Percentiles rank a stretch among this genome's conserved stretches.
phyloP scores from a whole-genome alignment of 495 filamentous ascomycete species.

The Pyrenula aspistea region DNA sequence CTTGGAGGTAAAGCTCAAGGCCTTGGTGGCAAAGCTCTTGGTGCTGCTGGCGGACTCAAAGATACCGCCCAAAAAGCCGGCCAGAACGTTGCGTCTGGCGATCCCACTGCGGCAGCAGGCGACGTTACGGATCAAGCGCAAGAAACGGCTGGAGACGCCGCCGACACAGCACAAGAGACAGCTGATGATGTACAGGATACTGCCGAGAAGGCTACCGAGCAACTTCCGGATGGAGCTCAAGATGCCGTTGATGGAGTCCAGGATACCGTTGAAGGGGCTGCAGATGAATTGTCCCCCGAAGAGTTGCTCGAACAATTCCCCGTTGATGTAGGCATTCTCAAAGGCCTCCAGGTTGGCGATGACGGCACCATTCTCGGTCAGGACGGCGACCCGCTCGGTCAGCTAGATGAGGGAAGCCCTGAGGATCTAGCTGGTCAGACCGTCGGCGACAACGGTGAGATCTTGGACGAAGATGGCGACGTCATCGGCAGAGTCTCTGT shows the following conservation, averaged over 20 bases:
- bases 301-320: slow-evolving; percentile 8
- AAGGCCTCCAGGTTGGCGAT: slow-evolving; percentile 48
- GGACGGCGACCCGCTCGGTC: slow-evolving; percentile 17
- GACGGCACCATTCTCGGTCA: slow-evolving; percentile 27
- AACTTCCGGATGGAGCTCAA: slow-evolving; percentile 7
- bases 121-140: neutral
- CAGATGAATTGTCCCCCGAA: slow-evolving; percentile 5
- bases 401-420: slow-evolving; percentile 12
- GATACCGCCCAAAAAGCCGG: neutral
- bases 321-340: slow-evolving; percentile 53
- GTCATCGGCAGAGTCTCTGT: slow-evolving; percentile 18
- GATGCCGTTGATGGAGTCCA: slow-evolving; percentile 13
- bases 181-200: slow-evolving; percentile 24
- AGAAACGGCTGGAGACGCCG: slow-evolving; percentile 6
- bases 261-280: slow-evolving; percentile 10
- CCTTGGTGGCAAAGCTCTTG: neutral
- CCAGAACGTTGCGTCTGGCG: neutral
- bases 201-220: slow-evolving; percentile 1
- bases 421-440: slow-evolving; percentile 16
- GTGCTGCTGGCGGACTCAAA: neutral
- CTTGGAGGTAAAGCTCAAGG: neutral
- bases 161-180: slow-evolving; percentile 15
- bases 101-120: neutral
- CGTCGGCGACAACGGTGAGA: slow-evolving; percentile 24
- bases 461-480: slow-evolving; percentile 19